These are phyloP conservation scores for Verticillium nonalfalfae DNA, from an alignment of 2,329 filamentous ascomycete species.

Conservation along the genomic window DNA sequence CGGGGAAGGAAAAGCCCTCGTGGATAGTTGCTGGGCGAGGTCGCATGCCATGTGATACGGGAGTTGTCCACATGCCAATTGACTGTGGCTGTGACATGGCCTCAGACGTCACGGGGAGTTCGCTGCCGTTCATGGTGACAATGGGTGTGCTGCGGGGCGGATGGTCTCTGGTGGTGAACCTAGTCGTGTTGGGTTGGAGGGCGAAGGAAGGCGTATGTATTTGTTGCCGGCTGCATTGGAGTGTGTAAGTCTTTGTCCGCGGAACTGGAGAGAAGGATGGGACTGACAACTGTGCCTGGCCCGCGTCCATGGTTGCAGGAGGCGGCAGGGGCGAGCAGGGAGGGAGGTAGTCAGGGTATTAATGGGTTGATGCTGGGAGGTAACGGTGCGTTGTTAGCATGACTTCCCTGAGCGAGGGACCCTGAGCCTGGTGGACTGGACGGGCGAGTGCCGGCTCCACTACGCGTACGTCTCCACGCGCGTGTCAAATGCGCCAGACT, in stretches of 20 bases:
- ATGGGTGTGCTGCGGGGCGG: constrained; percentile 35
- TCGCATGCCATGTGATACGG: constrained; percentile 41
- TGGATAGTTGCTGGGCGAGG: constrained; percentile 54
- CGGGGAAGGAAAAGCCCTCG: constrained; percentile 54
- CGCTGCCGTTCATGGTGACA: constrained; percentile 44
- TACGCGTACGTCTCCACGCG: constrained; percentile 20
- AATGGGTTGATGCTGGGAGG: constrained; percentile 26
- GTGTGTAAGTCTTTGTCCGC: constrained; percentile 27
- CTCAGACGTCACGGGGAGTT: constrained; percentile 41
- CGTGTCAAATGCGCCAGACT: constrained; percentile 22
- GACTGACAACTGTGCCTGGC: constrained; percentile 46
- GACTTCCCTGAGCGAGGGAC: constrained; percentile 20
- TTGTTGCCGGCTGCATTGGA: constrained; percentile 35
- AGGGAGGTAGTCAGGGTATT: constrained; percentile 29
- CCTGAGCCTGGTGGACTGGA: constrained; percentile 19
- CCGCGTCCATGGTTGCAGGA: constrained; percentile 41
- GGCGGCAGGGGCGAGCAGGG: constrained; percentile 17
- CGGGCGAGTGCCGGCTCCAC: constrained; percentile 20
- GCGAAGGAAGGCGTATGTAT: constrained; percentile 42
- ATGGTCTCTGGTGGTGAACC: constrained; percentile 31
- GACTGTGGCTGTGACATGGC: not conserved
- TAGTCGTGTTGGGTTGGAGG: constrained; percentile 37
- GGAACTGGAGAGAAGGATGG: constrained; percentile 16
- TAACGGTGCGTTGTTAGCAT: constrained; percentile 29
- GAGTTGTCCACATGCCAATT: constrained; percentile 48